A percentile compares a stretch with the other conserved stretches of the same genome.
Conservation (phyloP, 495 filamentous ascomycete species). For the Cenococcum geophilum region DNA sequence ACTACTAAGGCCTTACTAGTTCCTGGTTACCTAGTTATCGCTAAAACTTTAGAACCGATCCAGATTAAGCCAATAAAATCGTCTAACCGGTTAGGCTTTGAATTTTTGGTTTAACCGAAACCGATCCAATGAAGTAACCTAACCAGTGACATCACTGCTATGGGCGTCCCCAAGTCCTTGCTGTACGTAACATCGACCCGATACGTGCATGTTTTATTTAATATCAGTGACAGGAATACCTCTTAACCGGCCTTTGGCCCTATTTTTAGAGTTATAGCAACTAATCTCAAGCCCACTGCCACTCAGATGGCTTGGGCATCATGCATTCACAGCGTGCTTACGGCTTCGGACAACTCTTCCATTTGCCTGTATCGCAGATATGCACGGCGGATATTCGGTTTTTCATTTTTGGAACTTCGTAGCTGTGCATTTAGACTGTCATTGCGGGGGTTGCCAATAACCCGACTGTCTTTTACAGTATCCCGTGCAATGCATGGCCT, state of each 20-base stretch:
- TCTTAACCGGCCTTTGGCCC: background rate
- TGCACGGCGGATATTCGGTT: background rate
- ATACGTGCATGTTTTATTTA: background rate
- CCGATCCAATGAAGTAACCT: no score
- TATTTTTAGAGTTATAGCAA: background rate
- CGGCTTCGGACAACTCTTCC: conserved; percentile 1
- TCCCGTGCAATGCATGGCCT: background rate
- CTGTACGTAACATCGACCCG: background rate
- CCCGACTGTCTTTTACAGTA: background rate
- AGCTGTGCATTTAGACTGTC: background rate
- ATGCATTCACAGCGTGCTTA: background rate
- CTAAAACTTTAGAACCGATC: no score
- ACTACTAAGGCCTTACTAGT: no score
- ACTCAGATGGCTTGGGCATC: conserved; percentile 3
- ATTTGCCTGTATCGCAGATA: background rate
- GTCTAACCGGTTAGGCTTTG: no score
- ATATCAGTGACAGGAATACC: background rate
- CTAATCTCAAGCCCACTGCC: background rate
- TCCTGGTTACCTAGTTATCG: no score
- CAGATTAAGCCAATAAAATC: no score
- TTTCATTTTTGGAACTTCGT: background rate
- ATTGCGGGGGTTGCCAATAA: background rate
- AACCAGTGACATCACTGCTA: no score
- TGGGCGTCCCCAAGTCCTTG: background rate
- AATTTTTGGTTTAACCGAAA: no score